Evolutionary conservation across 1,284 basidiomycete genomes (phyloP), one percentile per base, ranked within the genome.

Genomic region (Ganoderma lucidum): DNA sequence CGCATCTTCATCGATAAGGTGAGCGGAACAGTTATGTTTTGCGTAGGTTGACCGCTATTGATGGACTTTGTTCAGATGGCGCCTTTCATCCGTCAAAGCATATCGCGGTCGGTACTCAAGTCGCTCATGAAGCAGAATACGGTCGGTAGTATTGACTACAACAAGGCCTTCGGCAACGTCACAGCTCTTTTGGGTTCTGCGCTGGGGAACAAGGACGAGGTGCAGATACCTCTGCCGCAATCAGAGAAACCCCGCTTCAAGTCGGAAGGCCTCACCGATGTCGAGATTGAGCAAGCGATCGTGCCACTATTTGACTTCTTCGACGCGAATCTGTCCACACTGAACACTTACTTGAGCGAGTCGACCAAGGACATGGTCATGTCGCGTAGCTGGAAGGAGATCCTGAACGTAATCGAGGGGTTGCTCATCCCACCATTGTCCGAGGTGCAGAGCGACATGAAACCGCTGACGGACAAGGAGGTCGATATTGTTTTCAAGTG

Each of bases 401-500:
- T 99, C 67, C 80, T 99, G 73, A 87, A 85, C 55, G 91, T 96
- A 17, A 89, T 99, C 71, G 98, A 99, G 79, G 90, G 90, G 8
- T 83, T 99, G 76, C 88, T 99, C 65, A 91, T 99, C 5, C 98
- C 98, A 3, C 95, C 97, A 1, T 82, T 99, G 66, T 95, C 94
- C 6, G 96, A 98, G 72, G 85, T 90, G n/a, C 86, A 92, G 10
- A 96, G 96, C 66, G 93, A 95, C 67, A 94, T 99, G 95, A 92
- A 93, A 73, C 93, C 96, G 15, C 80, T 99, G 75, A 91, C 87
- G 44, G 97, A 98, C 76, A 96, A 97, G 82, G 97, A 99, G 82
- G 94, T 99, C 37, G 97, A 99, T 78, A 93, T 99, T 67, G 97
- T 97, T 12, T 96, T 99, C 84, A 98, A 97, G 79, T 99, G 98